Conservation (phyloP, 331 rosid genomes). For the Malus hybrid region DNA sequence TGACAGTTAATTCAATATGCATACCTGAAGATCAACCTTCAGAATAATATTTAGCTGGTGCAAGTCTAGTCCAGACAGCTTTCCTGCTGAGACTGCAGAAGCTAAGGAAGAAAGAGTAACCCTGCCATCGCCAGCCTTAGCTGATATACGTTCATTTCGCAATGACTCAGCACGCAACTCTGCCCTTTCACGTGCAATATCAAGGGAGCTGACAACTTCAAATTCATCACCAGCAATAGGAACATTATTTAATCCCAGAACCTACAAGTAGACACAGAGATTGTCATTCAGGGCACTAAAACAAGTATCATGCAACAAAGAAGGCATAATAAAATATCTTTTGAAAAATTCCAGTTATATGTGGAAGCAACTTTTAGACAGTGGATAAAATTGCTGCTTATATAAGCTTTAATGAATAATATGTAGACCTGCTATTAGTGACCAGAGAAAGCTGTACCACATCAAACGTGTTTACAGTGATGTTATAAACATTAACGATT, state of each 20-base stretch:
- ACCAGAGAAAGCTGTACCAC: neutral
- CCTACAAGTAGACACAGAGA: slow-evolving; percentile 34
- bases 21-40: slow-evolving; percentile 99
- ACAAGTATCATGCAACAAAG: neutral
- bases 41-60: slow-evolving; percentile 85
- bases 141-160: slow-evolving; percentile 76
- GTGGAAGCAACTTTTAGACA: neutral
- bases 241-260: slow-evolving; percentile 85
- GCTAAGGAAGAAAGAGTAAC: slow-evolving; percentile 96
- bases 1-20: slow-evolving; percentile 2
- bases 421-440: neutral
- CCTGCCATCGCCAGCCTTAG: slow-evolving; percentile 99
- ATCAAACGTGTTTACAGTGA: neutral
- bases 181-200: slow-evolving; percentile 89
- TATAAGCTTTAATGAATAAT: neutral
- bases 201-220: slow-evolving; percentile 81
- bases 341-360: too few relatives aligned
- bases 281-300: neutral
- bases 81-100: slow-evolving; percentile 84
- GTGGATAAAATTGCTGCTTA: too few relatives aligned
- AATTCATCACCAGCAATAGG: slow-evolving; percentile 93
- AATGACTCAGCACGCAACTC: slow-evolving; percentile 66
- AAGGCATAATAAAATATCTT: neutral
- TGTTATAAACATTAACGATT: neutral
- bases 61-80: slow-evolving; percentile 85